Conservation (phyloP, 1,139 yeast genomes). For the Cylindricascospora bacillispora region DNA sequence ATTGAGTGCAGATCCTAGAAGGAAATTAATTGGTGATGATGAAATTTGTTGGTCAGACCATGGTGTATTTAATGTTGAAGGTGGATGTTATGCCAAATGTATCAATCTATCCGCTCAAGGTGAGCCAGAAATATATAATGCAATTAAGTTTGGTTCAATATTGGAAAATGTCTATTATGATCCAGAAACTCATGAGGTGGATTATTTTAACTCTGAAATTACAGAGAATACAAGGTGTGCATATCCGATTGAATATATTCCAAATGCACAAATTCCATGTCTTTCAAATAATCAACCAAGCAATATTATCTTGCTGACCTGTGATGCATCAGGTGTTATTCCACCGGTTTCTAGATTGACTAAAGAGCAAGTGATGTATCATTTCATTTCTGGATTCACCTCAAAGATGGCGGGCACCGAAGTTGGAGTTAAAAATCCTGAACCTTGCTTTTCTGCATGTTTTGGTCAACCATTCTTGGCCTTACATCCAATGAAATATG, state of each 20-base stretch:
- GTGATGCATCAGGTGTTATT: constrained; percentile 96
- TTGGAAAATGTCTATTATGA: constrained; percentile 90
- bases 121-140: constrained; percentile 96
- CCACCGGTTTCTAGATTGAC: constrained; percentile 95
- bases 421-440: constrained; percentile 97
- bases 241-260: constrained; percentile 93
- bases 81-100: constrained; percentile 99
- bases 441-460: constrained; percentile 96
- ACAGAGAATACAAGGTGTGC: constrained; percentile 99
- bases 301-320: constrained; percentile 83
- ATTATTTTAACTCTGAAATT: constrained; percentile 66
- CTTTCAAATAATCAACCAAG: constrained; percentile 81
- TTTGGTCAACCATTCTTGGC: constrained; percentile 99
- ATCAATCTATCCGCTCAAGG: constrained; percentile 79
- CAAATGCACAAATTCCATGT: constrained; percentile 94
- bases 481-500: constrained; percentile 96
- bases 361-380: constrained; percentile 97
- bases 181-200: constrained; percentile 66
- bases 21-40: constrained; percentile 93
- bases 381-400: constrained; percentile 96
- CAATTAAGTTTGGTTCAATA: constrained; percentile 88
- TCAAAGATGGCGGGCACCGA: constrained; percentile 99
- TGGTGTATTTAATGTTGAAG: constrained; percentile 98
- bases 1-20: constrained; percentile 88
- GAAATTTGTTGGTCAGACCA: constrained; percentile 99